These are phyloP conservation scores for Phaeosphaeriaceae sp. DNA, from an alignment of 2,329 filamentous ascomycete genomes.

Conservation along the genomic window DNA sequence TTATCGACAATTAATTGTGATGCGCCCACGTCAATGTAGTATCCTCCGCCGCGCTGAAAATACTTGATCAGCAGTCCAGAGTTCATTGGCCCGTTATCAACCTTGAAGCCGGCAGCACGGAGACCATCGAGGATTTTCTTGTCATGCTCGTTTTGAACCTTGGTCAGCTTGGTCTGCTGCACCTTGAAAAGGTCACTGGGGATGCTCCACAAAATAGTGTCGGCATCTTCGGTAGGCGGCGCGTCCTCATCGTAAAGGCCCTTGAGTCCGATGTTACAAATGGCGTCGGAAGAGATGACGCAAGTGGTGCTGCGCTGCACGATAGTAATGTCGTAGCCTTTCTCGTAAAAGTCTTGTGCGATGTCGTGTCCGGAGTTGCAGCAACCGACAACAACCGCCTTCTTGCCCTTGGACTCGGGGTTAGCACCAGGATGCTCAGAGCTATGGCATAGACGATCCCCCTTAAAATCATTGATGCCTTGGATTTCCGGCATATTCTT, in stretches of 20 bases:
- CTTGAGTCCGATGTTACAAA: slow-evolving; percentile 38
- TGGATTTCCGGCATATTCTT: slow-evolving; percentile 41
- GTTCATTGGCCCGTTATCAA: slow-evolving; percentile 42
- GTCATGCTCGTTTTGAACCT: slow-evolving; percentile 38
- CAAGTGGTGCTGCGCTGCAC: slow-evolving; percentile 55
- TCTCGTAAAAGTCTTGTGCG: slow-evolving; percentile 56
- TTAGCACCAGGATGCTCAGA: slow-evolving; percentile 43
- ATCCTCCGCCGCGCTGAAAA: slow-evolving; percentile 53
- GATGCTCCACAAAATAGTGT: slow-evolving; percentile 41
- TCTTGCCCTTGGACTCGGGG: slow-evolving; percentile 47
- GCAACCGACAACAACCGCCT: slow-evolving; percentile 55
- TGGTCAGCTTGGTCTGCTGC: slow-evolving; percentile 33
- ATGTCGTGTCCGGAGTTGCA: slow-evolving; percentile 60
- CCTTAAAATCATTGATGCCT: slow-evolving; percentile 46
- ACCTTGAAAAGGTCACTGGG: slow-evolving; percentile 44
- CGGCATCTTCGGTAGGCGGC: slow-evolving; percentile 36
- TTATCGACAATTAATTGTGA: slow-evolving; percentile 52
- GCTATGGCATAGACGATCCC: slow-evolving; percentile 42
- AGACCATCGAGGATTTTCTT: slow-evolving; percentile 52
- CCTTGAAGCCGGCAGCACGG: slow-evolving; percentile 51
- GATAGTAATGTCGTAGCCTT: slow-evolving; percentile 54
- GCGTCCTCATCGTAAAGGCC: slow-evolving; percentile 38
- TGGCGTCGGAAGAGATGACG: slow-evolving; percentile 38
- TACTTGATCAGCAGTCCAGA: slow-evolving; percentile 48
- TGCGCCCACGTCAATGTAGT: slow-evolving; percentile 58